Conservation (phyloP, 179 eudicot genomes). For the Amaranthus tricolor region DNA sequence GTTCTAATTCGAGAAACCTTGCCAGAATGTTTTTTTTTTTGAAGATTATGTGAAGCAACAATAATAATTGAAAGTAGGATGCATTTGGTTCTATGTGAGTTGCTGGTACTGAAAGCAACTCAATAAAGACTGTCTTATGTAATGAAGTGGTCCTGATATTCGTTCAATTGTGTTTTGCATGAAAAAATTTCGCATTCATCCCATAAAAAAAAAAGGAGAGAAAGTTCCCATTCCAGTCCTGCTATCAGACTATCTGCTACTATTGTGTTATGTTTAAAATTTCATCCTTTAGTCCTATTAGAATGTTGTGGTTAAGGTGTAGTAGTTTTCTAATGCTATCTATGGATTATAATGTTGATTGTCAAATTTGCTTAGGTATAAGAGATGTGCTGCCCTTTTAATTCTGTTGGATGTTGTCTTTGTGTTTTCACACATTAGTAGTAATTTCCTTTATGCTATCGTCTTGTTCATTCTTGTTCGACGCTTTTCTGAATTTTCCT, state of each 20-base stretch:
- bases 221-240: not conserved
- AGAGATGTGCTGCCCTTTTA: not conserved
- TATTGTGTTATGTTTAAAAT: not conserved
- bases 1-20: not conserved
- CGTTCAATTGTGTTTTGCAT: not conserved
- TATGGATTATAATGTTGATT: not conserved
- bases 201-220: not conserved
- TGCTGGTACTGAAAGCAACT: not conserved
- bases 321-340: not conserved
- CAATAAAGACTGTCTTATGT: not conserved
- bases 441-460: not conserved
- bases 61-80: not conserved
- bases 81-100: not conserved
- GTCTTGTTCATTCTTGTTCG: not conserved
- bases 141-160: not conserved
- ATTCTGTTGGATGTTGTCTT: not conserved
- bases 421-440: not conserved
- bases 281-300: not conserved
- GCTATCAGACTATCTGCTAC: not conserved
- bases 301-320: not conserved
- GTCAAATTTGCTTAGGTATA: not conserved
- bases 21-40: not conserved
- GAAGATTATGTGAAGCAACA: constrained; percentile 1
- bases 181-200: not conserved
- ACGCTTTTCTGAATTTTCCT: not conserved